phyloP scores from a whole-genome alignment of 352 stramenopile genomes.

The Phytophthora uliginosa region DNA sequence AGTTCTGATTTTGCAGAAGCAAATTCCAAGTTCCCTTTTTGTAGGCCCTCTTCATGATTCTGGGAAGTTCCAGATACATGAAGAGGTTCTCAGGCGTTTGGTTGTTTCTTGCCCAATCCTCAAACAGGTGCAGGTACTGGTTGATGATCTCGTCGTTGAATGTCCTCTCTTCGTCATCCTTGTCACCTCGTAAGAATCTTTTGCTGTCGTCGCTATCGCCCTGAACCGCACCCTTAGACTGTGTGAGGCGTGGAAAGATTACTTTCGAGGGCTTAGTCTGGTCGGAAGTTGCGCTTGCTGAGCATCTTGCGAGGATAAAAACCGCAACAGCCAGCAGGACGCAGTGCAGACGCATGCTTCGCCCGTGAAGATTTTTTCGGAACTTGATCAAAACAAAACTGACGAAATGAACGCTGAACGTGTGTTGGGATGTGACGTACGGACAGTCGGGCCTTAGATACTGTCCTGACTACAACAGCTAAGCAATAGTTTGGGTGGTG shows the following conservation, averaged over 20 bases:
- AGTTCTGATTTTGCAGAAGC: slow-evolving; percentile 3
- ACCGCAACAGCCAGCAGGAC: not conserved
- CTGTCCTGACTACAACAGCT: too few relatives aligned
- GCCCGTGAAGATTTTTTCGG: not conserved
- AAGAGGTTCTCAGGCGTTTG: not conserved
- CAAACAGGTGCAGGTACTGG: not conserved
- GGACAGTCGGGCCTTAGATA: too few relatives aligned
- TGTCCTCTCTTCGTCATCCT: not conserved
- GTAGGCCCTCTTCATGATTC: slow-evolving; percentile 1
- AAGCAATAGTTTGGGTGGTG: not conserved
- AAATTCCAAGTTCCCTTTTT: not conserved
- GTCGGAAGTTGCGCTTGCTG: not conserved
- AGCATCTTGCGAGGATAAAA: not conserved
- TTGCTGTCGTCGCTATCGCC: not conserved
- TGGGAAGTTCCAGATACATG: not conserved
- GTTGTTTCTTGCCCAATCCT: slow-evolving; percentile 3
- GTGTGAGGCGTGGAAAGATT: too few relatives aligned
- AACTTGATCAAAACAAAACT: not conserved
- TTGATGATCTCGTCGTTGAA: slow-evolving; percentile 1
- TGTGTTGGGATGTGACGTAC: not conserved
- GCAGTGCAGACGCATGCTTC: not conserved
- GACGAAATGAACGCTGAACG: not conserved
- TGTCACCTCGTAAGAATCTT: not conserved
- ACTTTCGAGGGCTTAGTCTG: not conserved
- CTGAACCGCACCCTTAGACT: not conserved